Evolutionary conservation across 2,329 filamentous ascomycete species (phyloP).

Genomic region (Claviceps paspali): DNA sequence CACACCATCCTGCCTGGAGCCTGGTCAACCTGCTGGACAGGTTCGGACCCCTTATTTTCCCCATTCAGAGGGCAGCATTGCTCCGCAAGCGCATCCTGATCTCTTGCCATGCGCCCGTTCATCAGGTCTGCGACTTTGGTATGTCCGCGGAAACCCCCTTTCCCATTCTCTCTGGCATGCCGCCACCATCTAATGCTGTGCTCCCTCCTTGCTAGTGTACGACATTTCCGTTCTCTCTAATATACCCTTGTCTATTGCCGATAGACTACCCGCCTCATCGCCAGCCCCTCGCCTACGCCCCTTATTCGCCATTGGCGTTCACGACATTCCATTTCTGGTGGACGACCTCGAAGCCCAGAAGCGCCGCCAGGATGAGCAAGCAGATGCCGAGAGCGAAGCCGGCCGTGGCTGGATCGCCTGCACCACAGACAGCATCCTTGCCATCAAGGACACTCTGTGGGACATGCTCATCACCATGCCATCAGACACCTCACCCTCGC

Average conservation of each 20-base stretch:
- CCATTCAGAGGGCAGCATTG: slow-evolving; percentile 74
- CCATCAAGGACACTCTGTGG: slow-evolving; percentile 73
- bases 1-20: slow-evolving; percentile 76
- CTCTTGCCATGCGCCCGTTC: slow-evolving; percentile 72
- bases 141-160: slow-evolving; percentile 12
- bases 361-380: slow-evolving; percentile 20
- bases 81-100: slow-evolving; percentile 79
- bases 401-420: slow-evolving; percentile 77
- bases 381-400: slow-evolving; percentile 27
- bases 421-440: slow-evolving; percentile 86
- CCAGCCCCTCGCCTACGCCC: slow-evolving; percentile 55
- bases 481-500: slow-evolving; percentile 30
- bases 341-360: slow-evolving; percentile 38
- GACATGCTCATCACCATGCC: slow-evolving; percentile 81
- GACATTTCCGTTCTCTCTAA: slow-evolving; percentile 86
- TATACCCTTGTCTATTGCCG: slow-evolving; percentile 58
- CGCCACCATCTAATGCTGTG: background rate
- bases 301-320: slow-evolving; percentile 85
- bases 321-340: slow-evolving; percentile 72
- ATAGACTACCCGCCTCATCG: slow-evolving; percentile 49
- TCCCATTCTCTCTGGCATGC: background rate
- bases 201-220: slow-evolving; percentile 48
- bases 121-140: slow-evolving; percentile 82
- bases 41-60: slow-evolving; percentile 85
- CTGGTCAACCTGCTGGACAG: slow-evolving; percentile 61